phyloP scores from a whole-genome alignment of 2,329 filamentous ascomycete species.

The Aspergillus alliaceus region DNA sequence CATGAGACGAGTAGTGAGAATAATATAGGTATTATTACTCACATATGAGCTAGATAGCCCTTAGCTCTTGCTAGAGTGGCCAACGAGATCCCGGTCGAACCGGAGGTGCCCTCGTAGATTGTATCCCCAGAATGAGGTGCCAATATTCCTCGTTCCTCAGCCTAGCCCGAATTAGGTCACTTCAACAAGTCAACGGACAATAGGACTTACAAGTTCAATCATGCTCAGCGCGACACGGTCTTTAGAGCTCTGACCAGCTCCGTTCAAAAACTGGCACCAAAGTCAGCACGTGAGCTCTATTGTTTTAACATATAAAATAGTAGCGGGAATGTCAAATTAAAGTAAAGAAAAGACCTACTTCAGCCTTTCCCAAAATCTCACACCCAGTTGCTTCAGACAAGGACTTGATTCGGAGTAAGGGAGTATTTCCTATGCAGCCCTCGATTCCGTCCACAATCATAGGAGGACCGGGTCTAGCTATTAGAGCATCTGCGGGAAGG shows the following conservation, averaged over 20 bases:
- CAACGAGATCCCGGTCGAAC: constrained; percentile 92
- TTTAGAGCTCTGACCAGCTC: constrained; percentile 89
- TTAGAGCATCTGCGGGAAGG: constrained; percentile 14
- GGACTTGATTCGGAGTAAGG: constrained; percentile 80
- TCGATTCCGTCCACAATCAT: constrained; percentile 76
- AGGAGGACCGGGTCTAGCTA: constrained; percentile 35
- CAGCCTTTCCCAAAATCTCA: constrained; percentile 87
- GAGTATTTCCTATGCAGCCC: constrained; percentile 90
- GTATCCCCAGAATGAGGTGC: constrained; percentile 82
- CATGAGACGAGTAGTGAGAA: not conserved
- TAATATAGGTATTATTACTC: constrained; percentile 23
- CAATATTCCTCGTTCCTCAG: constrained; percentile 75
- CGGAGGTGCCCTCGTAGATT: constrained; percentile 96
- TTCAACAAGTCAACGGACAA: not conserved
- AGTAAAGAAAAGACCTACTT: constrained; percentile 48
- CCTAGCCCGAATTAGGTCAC: constrained; percentile 45
- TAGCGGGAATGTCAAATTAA: not conserved
- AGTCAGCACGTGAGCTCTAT: constrained; percentile 12
- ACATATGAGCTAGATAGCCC: constrained; percentile 91
- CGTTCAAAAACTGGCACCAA: constrained; percentile 73
- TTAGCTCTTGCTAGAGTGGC: constrained; percentile 83
- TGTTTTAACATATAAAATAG: not conserved
- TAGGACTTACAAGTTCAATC: constrained; percentile 61
- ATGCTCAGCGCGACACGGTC: constrained; percentile 91
- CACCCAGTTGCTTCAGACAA: constrained; percentile 85